These are phyloP conservation scores for Acacia crassicarpa DNA, from an alignment of 306 rosid genomes.

Conservation along the genomic window DNA sequence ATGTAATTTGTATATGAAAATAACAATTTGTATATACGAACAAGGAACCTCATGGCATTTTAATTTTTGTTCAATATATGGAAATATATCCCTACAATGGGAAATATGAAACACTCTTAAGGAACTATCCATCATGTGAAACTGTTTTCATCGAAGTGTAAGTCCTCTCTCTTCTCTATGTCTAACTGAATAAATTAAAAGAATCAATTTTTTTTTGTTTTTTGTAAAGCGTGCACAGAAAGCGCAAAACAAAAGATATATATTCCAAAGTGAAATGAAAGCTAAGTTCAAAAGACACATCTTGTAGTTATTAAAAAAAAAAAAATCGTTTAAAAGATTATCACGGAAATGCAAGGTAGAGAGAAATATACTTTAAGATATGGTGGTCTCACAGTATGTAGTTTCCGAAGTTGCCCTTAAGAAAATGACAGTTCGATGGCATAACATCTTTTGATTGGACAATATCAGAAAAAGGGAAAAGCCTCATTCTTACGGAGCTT, in stretches of 20 bases:
- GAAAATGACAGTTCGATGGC: conserved; percentile 54
- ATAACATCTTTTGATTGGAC: conserved; percentile 30
- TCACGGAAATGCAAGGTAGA: conserved; percentile 30
- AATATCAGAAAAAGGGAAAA: conserved; percentile 24
- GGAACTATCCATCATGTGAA: conserved; percentile 50
- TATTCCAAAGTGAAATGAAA: conserved; percentile 52
- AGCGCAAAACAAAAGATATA: conserved; percentile 51
- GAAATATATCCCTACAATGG: conserved; percentile 47
- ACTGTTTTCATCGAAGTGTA: conserved; percentile 34
- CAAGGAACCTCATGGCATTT: conserved; percentile 51
- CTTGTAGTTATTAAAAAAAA: neutral
- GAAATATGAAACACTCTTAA: conserved; percentile 54
- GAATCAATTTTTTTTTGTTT: conserved; percentile 37
- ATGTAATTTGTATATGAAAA: conserved; percentile 40
- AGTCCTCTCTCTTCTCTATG: conserved; percentile 37
- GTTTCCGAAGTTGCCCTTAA: conserved; percentile 37
- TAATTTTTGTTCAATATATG: conserved; percentile 39
- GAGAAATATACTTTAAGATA: neutral
- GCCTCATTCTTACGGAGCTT: conserved; percentile 44
- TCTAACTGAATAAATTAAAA: conserved; percentile 39
- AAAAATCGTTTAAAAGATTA: neutral
- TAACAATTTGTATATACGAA: conserved; percentile 36
- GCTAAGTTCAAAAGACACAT: conserved; percentile 38
- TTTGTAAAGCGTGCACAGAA: conserved; percentile 46
- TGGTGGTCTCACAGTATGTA: neutral